These are phyloP conservation scores for Gnomoniopsis sp. DNA, from an alignment of 2,329 filamentous ascomycete species.

Conservation along the genomic window DNA sequence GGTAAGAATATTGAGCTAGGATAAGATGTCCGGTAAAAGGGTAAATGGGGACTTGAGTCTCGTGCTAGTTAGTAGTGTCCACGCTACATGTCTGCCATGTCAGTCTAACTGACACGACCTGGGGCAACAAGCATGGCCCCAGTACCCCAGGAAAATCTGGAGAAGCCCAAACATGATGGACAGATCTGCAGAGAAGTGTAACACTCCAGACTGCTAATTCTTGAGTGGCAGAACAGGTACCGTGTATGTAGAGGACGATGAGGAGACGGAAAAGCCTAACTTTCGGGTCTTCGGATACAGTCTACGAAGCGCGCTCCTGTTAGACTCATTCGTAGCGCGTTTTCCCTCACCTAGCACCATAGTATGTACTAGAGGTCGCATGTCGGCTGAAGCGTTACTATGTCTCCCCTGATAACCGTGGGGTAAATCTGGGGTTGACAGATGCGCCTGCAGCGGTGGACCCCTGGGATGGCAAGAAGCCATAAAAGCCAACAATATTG, in stretches of 20 bases:
- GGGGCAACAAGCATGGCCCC: background rate
- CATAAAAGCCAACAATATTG: too few species aligned
- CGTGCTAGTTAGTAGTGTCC: background rate
- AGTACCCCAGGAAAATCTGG: background rate
- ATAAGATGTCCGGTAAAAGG: constrained; percentile 6
- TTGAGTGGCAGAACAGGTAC: too few species aligned
- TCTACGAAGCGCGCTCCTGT: background rate
- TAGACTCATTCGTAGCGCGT: too few species aligned
- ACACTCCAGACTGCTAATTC: background rate
- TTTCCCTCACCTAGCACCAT: background rate
- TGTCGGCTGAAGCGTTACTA: background rate
- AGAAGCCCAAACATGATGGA: background rate
- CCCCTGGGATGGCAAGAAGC: background rate
- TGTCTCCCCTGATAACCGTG: background rate
- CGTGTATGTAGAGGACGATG: too few species aligned
- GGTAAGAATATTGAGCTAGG: constrained; percentile 3
- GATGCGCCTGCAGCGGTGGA: background rate
- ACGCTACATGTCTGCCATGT: background rate
- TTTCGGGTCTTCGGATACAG: background rate
- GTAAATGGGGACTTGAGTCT: constrained; percentile 8
- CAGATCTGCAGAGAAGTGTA: background rate
- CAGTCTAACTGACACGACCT: background rate
- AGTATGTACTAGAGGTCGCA: background rate
- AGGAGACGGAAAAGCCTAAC: too few species aligned
- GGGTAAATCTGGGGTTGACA: background rate